Evolutionary conservation across 805 yeast genomes (phyloP).

Genomic region (Cyberlindnera mississippiensis): DNA sequence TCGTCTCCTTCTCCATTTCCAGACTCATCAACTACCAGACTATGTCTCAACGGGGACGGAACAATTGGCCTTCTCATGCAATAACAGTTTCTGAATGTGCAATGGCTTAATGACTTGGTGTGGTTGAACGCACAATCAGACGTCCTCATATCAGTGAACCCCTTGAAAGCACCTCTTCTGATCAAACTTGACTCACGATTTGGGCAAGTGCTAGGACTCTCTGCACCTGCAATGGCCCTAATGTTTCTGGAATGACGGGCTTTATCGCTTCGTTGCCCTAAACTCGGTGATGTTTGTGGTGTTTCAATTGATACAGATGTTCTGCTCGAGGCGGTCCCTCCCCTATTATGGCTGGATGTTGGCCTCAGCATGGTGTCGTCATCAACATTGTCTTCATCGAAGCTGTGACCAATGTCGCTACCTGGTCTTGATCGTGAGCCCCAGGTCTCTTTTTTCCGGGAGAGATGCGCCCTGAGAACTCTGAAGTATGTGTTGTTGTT

Average conservation of each 20-base stretch:
- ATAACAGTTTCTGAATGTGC: conserved; percentile 12
- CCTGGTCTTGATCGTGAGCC: not conserved
- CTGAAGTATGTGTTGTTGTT: not conserved
- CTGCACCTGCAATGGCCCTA: too few relatives aligned
- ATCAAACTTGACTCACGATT: conserved; percentile 18
- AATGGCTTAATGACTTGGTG: not conserved
- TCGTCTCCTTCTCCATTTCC: conserved; percentile 1
- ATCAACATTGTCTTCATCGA: not conserved
- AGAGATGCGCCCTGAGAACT: not conserved
- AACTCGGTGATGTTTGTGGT: not conserved
- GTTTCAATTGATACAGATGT: too few relatives aligned
- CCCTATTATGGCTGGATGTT: not conserved
- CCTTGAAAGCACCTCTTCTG: conserved; percentile 28
- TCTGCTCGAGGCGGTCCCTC: too few relatives aligned
- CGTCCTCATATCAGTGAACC: conserved; percentile 27
- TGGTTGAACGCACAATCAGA: conserved; percentile 19
- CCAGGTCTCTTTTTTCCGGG: not conserved
- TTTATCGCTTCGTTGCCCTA: too few relatives aligned
- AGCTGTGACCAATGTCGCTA: not conserved
- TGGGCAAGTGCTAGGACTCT: conserved; percentile 10
- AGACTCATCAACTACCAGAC: not conserved
- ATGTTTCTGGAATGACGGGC: not conserved
- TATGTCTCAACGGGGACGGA: conserved; percentile 12
- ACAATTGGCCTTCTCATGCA: conserved; percentile 17
- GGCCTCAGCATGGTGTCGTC: not conserved